Percentiles rank a stretch among this genome's conserved stretches.
Evolutionary conservation across 2,329 filamentous ascomycete genomes (phyloP).

Genomic region (Cladosporium sp.): DNA sequence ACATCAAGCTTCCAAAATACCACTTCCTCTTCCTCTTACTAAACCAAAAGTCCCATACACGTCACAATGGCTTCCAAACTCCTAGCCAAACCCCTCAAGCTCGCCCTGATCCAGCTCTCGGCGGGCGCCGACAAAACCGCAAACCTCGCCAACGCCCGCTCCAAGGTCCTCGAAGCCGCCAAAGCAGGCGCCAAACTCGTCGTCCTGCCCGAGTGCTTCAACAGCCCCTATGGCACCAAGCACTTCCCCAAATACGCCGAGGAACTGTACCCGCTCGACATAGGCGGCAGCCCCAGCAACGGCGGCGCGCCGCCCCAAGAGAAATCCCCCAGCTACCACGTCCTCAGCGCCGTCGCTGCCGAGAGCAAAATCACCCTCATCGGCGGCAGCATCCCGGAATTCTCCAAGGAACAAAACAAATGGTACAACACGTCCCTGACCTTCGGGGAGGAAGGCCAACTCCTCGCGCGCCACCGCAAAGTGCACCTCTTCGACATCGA

Average conservation of each 20-base stretch:
- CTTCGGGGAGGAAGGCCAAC: conserved; percentile 71
- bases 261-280: conserved; percentile 60
- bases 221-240: conserved; percentile 89
- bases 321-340: conserved; percentile 79
- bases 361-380: conserved; percentile 78
- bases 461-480: conserved; percentile 88
- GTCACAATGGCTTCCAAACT: conserved; percentile 47
- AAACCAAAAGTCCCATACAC: no score
- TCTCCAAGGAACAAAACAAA: conserved; percentile 59
- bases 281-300: conserved; percentile 46
- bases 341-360: conserved; percentile 72
- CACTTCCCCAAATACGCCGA: conserved; percentile 94
- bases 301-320: conserved; percentile 51
- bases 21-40: neutral
- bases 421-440: conserved; percentile 90
- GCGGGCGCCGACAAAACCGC: conserved; percentile 70
- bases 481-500: conserved; percentile 97
- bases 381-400: conserved; percentile 89
- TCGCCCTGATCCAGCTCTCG: conserved; percentile 78
- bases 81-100: conserved; percentile 71
- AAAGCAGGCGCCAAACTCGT: conserved; percentile 74
- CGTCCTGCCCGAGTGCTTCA: conserved; percentile 97
- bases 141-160: conserved; percentile 77
- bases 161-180: conserved; percentile 79
- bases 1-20: neutral